Evolutionary conservation across 2,329 filamentous ascomycete species (phyloP).

Genomic region (Botrytis squamosa): DNA sequence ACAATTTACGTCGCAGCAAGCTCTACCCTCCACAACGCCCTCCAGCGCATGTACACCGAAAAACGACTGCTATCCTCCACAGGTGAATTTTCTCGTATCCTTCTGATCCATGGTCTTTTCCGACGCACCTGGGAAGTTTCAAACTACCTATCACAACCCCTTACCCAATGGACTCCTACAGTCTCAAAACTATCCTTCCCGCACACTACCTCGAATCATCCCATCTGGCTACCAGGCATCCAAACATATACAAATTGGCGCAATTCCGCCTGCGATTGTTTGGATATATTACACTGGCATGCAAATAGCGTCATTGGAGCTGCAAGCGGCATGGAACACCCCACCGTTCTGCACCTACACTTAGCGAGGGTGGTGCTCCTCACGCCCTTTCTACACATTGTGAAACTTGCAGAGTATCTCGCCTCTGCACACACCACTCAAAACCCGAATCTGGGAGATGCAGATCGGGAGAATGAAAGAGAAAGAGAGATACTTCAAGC

Average conservation of each 20-base stretch:
- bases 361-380: slow-evolving; percentile 42
- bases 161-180: slow-evolving; percentile 3
- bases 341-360: slow-evolving; percentile 40
- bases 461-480: not conserved
- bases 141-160: slow-evolving; percentile 38
- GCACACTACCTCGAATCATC: too few species aligned
- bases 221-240: not conserved
- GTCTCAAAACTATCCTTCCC: not conserved
- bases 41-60: slow-evolving; percentile 49
- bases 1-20: slow-evolving; percentile 24
- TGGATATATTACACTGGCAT: slow-evolving; percentile 47
- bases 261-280: slow-evolving; percentile 44
- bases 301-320: slow-evolving; percentile 44
- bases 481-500: slow-evolving; percentile 33
- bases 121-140: slow-evolving; percentile 50
- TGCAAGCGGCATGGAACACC: slow-evolving; percentile 45
- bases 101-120: slow-evolving; percentile 52
- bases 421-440: not conserved
- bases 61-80: slow-evolving; percentile 46
- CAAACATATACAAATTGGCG: slow-evolving; percentile 46
- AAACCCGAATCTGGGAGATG: not conserved
- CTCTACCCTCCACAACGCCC: slow-evolving; percentile 43
- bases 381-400: slow-evolving; percentile 38
- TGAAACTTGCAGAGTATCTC: slow-evolving; percentile 25
- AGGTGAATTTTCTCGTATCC: slow-evolving; percentile 49